phyloP scores from a whole-genome alignment of 2,329 filamentous ascomycete species.

The Bimuria novae-zelandiae region DNA sequence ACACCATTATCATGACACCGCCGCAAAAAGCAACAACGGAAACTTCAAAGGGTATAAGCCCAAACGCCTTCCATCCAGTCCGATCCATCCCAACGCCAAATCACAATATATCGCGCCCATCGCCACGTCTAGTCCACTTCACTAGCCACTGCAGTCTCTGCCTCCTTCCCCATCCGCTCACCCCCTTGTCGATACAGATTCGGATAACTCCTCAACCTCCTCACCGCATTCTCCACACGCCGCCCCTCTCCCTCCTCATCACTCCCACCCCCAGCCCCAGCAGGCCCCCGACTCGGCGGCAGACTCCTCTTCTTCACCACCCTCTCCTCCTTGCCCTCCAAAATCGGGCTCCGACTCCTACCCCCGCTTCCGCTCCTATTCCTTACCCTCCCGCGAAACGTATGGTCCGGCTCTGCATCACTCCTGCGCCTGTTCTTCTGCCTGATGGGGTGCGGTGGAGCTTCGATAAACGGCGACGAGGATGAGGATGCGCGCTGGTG shows the following conservation, averaged over 20 bases:
- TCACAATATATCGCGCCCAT: neutral
- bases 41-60: conserved; percentile 11
- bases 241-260: conserved; percentile 11
- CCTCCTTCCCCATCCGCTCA: conserved; percentile 18
- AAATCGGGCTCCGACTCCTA: conserved; percentile 28
- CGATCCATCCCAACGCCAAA: too few relatives aligned
- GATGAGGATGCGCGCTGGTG: conserved; percentile 36
- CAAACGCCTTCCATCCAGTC: conserved; percentile 3
- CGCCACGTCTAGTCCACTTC: neutral
- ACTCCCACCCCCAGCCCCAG: conserved; percentile 32
- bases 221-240: conserved; percentile 24
- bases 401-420: conserved; percentile 43
- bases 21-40: neutral
- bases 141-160: conserved; percentile 2
- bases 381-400: conserved; percentile 36
- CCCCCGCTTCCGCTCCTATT: conserved; percentile 31
- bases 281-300: conserved; percentile 40
- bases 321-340: conserved; percentile 22
- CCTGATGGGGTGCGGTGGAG: conserved; percentile 29
- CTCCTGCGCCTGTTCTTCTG: conserved; percentile 38
- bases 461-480: conserved; percentile 29
- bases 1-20: neutral
- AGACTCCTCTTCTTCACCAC: conserved; percentile 39
- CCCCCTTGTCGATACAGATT: conserved; percentile 34
- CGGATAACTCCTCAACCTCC: conserved; percentile 46